Percentiles rank a stretch among this genome's conserved stretches.
Conservation (phyloP, 495 filamentous ascomycete genomes). For the Parathielavia hyrcaniae region DNA sequence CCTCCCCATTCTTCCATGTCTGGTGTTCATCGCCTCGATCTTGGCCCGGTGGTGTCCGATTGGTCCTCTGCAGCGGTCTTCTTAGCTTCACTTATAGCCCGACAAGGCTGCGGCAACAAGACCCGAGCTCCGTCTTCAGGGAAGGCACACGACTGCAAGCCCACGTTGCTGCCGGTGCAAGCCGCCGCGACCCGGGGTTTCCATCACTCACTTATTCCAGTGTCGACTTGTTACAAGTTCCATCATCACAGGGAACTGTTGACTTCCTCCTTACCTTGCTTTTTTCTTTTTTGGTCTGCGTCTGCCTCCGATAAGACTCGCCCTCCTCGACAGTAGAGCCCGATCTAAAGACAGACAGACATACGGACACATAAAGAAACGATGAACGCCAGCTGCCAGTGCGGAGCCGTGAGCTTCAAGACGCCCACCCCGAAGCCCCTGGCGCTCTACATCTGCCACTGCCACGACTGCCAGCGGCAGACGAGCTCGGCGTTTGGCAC, state of each 20-base stretch:
- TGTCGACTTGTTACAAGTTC: not conserved
- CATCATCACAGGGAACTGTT: not conserved
- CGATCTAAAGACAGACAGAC: not conserved
- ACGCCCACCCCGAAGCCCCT: conserved; percentile 52
- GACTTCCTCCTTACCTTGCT: too few species aligned
- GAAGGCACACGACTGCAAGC: not conserved
- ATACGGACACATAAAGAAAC: too few species aligned
- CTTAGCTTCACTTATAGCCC: not conserved
- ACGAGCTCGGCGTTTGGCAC: conserved; percentile 62
- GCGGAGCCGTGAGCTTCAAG: conserved; percentile 55
- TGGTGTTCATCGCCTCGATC: not conserved
- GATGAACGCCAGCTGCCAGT: conserved; percentile 58
- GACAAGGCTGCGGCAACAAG: not conserved
- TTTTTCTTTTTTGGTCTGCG: not conserved
- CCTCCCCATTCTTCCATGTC: not conserved
- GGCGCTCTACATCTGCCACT: conserved; percentile 63
- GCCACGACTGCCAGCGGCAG: conserved; percentile 59
- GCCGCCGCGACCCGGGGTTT: conserved; percentile 11
- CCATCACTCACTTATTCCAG: not conserved
- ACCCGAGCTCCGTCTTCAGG: conserved; percentile 14
- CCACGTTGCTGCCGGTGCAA: conserved; percentile 2
- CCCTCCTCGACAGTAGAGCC: not conserved
- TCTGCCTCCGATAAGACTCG: not conserved
- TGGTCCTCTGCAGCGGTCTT: not conserved
- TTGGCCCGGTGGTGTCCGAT: not conserved